Percentiles rank a stretch among this genome's conserved stretches.
These are phyloP conservation scores for Linum tenue DNA, from an alignment of 345 rosid genomes.

Conservation along the genomic window DNA sequence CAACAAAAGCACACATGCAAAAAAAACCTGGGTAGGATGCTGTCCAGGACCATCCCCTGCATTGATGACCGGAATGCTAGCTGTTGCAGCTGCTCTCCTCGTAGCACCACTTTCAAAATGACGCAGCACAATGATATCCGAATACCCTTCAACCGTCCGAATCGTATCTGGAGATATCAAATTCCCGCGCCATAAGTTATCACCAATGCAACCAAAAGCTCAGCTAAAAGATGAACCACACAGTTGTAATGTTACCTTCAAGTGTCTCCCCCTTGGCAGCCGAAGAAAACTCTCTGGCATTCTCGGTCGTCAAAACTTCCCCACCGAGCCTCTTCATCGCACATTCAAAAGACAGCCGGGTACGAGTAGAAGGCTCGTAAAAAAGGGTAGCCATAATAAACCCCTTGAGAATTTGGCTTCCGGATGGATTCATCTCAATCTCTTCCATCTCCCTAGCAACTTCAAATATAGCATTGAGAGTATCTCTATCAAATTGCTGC, in stretches of 20 bases:
- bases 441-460: slow-evolving; percentile 83
- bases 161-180: slow-evolving; percentile 58
- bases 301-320: slow-evolving; percentile 91
- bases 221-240: background rate
- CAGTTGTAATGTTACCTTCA: slow-evolving; percentile 43
- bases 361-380: slow-evolving; percentile 93
- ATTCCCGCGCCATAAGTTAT: background rate
- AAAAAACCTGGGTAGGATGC: slow-evolving; percentile 76
- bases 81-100: slow-evolving; percentile 74
- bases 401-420: slow-evolving; percentile 78
- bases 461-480: slow-evolving; percentile 60
- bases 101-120: slow-evolving; percentile 99
- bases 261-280: slow-evolving; percentile 98
- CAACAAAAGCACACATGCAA: background rate
- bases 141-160: slow-evolving; percentile 87
- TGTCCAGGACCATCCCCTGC: slow-evolving; percentile 99
- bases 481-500: slow-evolving; percentile 82
- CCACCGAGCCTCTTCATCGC: slow-evolving; percentile 96
- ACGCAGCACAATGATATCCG: slow-evolving; percentile 87
- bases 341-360: slow-evolving; percentile 95
- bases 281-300: slow-evolving; percentile 87
- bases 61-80: slow-evolving; percentile 75
- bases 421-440: slow-evolving; percentile 61
- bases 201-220: background rate
- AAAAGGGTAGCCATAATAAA: slow-evolving; percentile 88